Evolutionary conservation across 2,329 filamentous ascomycete species (phyloP).

Genomic region (Zasmidium angulare): DNA sequence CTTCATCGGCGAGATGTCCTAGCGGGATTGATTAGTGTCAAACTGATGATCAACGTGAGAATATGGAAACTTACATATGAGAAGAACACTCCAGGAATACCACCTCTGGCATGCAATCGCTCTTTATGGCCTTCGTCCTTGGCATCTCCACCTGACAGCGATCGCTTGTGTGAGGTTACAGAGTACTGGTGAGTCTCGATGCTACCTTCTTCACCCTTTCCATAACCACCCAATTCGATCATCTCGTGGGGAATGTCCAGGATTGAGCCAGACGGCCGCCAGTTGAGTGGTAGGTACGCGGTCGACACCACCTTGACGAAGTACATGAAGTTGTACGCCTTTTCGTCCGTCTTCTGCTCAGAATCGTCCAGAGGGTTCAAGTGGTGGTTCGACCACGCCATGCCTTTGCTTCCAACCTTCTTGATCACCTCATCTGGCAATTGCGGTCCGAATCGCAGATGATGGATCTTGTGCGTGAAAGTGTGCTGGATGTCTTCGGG

Average conservation of each 20-base stretch:
- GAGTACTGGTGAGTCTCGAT: conserved; percentile 98
- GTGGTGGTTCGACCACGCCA: conserved; percentile 83
- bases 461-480: conserved; percentile 85
- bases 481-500: conserved; percentile 65
- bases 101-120: conserved; percentile 81
- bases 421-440: conserved; percentile 72
- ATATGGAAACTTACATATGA: conserved; percentile 72
- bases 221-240: conserved; percentile 67
- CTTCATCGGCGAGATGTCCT: conserved; percentile 98
- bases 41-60: neutral
- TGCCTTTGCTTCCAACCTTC: conserved; percentile 57
- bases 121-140: conserved; percentile 87
- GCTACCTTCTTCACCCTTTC: conserved; percentile 66
- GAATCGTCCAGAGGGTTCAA: conserved; percentile 85
- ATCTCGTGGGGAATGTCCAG: conserved; percentile 45
- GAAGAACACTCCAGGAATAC: conserved; percentile 97
- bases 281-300: conserved; percentile 88
- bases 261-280: conserved; percentile 61
- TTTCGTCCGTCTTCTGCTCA: conserved; percentile 72
- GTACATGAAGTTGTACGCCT: conserved; percentile 97
- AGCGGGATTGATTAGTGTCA: conserved; percentile 26
- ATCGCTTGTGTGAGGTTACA: conserved; percentile 93
- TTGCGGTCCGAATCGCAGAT: conserved; percentile 88
- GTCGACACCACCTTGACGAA: conserved; percentile 98
- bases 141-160: conserved; percentile 78